Base-by-base conservation (phyloP, 371 early-diverging fungal species). In the Mortierella sp. region DNA sequence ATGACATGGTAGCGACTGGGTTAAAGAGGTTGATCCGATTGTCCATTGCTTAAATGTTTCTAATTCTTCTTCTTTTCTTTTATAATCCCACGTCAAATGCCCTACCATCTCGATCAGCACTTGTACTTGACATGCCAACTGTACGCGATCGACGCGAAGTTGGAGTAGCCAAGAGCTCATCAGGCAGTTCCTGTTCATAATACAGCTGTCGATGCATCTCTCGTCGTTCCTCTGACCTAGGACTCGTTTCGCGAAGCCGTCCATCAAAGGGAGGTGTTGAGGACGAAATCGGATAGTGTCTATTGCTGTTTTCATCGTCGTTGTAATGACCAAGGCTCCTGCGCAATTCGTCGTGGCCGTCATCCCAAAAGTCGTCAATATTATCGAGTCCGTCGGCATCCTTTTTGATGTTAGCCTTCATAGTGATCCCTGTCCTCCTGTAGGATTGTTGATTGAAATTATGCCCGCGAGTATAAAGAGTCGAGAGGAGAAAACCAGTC, bases 351-450 rank as follows among this genome's bases (percentile, higher is more conserved):
- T 50, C 21, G 12, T 57, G 47, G 4, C 62, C 72, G 21, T 79
- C 70, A 7, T 59, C 60, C 80, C 80, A 80, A 55, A 80, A 80
- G 53, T 80, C 80, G 21, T 80, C 80, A 21, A 80, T 73, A 23
- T 80, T 80, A 57, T 80, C 80, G 5, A 80, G 63, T 14, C 80
- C 80, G 18, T 80, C 74, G 6, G 58, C 74, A 14, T 80, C 80
- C 65, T 80, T 80, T 37, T 64, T 73, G 56, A 80, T 48, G 21
- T 80, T 80, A 48, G 58, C 57, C 30, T 73, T 72, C 74, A 80
- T 80, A 26, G 74, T 67, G 37, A 80, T 66, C 37, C 80, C 80
- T 52, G 80, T 80, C 45, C 74, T 55, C 68, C 80, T 80, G 21
- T 37, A 37, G 3, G 37, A 9, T 37, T 37, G 37, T 37, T 37